These are phyloP conservation scores for Emmonsiellopsis sp. DNA, from an alignment of 2,329 filamentous ascomycete species.

Conservation along the genomic window DNA sequence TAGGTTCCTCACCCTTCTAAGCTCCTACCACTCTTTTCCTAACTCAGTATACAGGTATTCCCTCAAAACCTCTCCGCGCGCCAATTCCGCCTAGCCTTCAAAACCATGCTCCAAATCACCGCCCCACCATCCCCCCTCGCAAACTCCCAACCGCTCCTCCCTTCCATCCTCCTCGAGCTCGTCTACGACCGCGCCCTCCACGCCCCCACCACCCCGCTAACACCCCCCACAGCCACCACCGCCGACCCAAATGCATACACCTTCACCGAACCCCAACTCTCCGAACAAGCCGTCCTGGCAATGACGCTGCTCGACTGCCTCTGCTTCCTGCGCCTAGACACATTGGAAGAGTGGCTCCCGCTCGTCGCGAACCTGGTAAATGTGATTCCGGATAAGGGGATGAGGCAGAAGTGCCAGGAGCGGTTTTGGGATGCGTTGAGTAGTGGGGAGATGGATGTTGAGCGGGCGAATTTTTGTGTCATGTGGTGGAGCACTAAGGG, in stretches of 20 bases:
- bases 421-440: slow-evolving; percentile 73
- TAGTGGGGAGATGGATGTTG: slow-evolving; percentile 80
- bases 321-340: slow-evolving; percentile 59
- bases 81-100: slow-evolving; percentile 83
- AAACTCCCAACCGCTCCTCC: slow-evolving; percentile 64
- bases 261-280: slow-evolving; percentile 34
- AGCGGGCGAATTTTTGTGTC: slow-evolving; percentile 68
- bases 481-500: slow-evolving; percentile 73
- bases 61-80: slow-evolving; percentile 68
- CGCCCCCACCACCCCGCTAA: slow-evolving; percentile 42
- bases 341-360: slow-evolving; percentile 74
- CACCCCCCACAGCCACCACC: slow-evolving; percentile 24
- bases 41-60: slow-evolving; percentile 48
- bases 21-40: not conserved
- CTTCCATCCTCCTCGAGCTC: slow-evolving; percentile 72
- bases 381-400: slow-evolving; percentile 49
- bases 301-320: slow-evolving; percentile 73
- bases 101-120: slow-evolving; percentile 71
- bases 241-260: slow-evolving; percentile 24
- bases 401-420: slow-evolving; percentile 57
- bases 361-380: slow-evolving; percentile 60
- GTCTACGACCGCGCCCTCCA: slow-evolving; percentile 56
- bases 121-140: slow-evolving; percentile 70
- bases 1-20: slow-evolving; percentile 16
- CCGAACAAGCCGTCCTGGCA: slow-evolving; percentile 68